Percentiles rank a stretch among this genome's conserved stretches.
phyloP scores from a whole-genome alignment of 495 filamentous ascomycete genomes.

The Penicillium angulare region DNA sequence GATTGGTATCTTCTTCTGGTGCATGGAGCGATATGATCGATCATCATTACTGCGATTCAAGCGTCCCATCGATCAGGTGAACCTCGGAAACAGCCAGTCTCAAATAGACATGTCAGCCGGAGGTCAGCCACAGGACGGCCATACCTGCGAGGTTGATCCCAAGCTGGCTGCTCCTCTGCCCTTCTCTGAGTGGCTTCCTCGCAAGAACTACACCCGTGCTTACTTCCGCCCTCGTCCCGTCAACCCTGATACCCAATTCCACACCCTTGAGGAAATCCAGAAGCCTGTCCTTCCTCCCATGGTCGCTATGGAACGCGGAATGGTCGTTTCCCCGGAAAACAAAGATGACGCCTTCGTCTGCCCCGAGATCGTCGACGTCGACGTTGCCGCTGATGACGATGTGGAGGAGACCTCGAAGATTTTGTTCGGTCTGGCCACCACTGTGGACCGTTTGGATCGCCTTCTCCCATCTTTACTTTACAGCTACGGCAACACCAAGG shows the following conservation, averaged over 20 bases:
- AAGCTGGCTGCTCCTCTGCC: constrained; percentile 37
- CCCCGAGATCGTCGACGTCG: constrained; percentile 45
- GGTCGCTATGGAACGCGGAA: constrained; percentile 47
- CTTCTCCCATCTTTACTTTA: constrained; percentile 48
- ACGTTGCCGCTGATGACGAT: constrained; percentile 41
- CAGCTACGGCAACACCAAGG: constrained; percentile 50
- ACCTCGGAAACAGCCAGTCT: constrained; percentile 10
- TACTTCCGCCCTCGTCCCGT: constrained; percentile 46
- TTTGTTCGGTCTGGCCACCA: constrained; percentile 52
- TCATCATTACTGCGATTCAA: constrained; percentile 44
- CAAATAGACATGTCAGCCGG: constrained; percentile 21
- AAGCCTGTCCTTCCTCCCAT: constrained; percentile 44
- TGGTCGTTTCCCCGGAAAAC: constrained; percentile 43
- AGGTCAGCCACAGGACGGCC: not conserved
- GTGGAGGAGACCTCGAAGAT: constrained; percentile 51
- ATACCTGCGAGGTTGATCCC: constrained; percentile 39
- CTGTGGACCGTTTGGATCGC: constrained; percentile 48
- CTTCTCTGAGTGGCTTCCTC: constrained; percentile 45
- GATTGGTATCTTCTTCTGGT: constrained; percentile 48
- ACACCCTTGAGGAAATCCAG: constrained; percentile 41
- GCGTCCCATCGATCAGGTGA: constrained; percentile 34
- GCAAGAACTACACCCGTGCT: constrained; percentile 51
- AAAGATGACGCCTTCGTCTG: constrained; percentile 38
- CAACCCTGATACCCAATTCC: constrained; percentile 39
- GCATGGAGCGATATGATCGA: constrained; percentile 44